phyloP scores from a whole-genome alignment of 768 basidiomycete genomes.

The Psilocybe sp. region DNA sequence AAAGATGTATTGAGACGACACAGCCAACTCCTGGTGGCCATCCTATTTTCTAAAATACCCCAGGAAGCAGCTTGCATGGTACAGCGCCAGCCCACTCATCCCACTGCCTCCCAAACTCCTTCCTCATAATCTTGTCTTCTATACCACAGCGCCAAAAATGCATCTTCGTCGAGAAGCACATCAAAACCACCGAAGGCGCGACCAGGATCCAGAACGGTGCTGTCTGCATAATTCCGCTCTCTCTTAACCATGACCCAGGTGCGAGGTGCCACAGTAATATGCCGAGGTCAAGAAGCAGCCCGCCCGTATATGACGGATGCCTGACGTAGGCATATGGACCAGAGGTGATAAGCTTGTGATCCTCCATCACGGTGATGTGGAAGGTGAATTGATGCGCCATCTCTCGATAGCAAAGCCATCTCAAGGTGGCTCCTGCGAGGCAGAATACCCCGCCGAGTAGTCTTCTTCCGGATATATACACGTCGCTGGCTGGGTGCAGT shows the following conservation, averaged over 20 bases:
- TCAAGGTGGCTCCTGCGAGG: slow-evolving; percentile 14
- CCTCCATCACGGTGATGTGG: slow-evolving; percentile 25
- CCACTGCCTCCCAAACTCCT: slow-evolving; percentile 31
- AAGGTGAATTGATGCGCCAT: slow-evolving; percentile 39
- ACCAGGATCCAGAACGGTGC: background rate
- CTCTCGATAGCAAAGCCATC: slow-evolving; percentile 30
- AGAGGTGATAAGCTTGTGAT: slow-evolving; percentile 22
- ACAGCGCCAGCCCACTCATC: slow-evolving; percentile 17
- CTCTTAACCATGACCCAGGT: slow-evolving; percentile 27
- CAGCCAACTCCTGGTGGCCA: too few species aligned
- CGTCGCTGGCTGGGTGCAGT: too few species aligned
- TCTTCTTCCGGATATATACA: too few species aligned
- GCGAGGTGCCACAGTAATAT: slow-evolving; percentile 24
- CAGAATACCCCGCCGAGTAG: too few species aligned
- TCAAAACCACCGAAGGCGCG: background rate
- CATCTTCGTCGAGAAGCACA: background rate
- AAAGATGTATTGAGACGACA: too few species aligned
- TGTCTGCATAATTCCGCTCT: slow-evolving; percentile 20
- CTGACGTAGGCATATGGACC: slow-evolving; percentile 29
- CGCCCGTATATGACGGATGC: slow-evolving; percentile 29
- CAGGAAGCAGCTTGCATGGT: too few species aligned
- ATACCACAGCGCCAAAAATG: slow-evolving; percentile 10
- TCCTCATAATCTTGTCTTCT: slow-evolving; percentile 26
- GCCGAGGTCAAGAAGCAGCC: slow-evolving; percentile 23
- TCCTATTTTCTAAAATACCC: too few species aligned